phyloP scores from a whole-genome alignment of 2,329 filamentous ascomycete genomes.

The Neonectria sp. region DNA sequence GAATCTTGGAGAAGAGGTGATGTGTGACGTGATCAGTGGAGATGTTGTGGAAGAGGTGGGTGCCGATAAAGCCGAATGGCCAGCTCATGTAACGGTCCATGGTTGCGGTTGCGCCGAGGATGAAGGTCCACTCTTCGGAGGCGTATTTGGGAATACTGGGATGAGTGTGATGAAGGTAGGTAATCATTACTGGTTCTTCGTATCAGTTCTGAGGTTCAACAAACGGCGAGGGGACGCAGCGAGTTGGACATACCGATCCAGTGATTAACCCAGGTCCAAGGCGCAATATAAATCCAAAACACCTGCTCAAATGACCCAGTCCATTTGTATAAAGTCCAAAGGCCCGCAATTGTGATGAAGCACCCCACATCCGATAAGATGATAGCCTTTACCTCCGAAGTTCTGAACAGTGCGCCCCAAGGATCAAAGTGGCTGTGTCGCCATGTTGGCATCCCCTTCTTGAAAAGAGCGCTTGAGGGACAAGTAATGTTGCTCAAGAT shows the following conservation, averaged over 20 bases:
- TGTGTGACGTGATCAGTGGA: constrained; percentile 98
- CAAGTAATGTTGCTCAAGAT: constrained; percentile 93
- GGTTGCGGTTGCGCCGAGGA: constrained; percentile 92
- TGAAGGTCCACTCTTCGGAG: constrained; percentile 89
- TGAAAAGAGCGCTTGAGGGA: constrained; percentile 13
- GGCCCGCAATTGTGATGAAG: too few species aligned
- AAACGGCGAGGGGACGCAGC: too few species aligned
- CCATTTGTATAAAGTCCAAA: too few species aligned
- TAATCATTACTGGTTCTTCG: constrained; percentile 84
- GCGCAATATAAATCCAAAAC: constrained; percentile 71
- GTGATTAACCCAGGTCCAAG: constrained; percentile 94
- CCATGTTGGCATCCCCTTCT: too few species aligned
- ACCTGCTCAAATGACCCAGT: too few species aligned
- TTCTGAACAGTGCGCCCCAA: constrained; percentile 89
- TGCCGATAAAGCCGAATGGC: constrained; percentile 90
- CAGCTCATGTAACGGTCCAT: constrained; percentile 83
- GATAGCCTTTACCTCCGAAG: constrained; percentile 90
- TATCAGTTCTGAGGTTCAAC: background rate
- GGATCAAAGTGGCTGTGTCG: constrained; percentile 82
- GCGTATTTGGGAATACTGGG: constrained; percentile 94
- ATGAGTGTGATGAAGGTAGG: constrained; percentile 97
- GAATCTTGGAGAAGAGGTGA: constrained; percentile 96
- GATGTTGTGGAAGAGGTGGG: constrained; percentile 92
- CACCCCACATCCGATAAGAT: constrained; percentile 50
- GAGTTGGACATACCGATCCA: constrained; percentile 81